These are phyloP conservation scores for Senecio squalidus DNA, from an alignment of 140 eudicot genomes.

Conservation along the genomic window DNA sequence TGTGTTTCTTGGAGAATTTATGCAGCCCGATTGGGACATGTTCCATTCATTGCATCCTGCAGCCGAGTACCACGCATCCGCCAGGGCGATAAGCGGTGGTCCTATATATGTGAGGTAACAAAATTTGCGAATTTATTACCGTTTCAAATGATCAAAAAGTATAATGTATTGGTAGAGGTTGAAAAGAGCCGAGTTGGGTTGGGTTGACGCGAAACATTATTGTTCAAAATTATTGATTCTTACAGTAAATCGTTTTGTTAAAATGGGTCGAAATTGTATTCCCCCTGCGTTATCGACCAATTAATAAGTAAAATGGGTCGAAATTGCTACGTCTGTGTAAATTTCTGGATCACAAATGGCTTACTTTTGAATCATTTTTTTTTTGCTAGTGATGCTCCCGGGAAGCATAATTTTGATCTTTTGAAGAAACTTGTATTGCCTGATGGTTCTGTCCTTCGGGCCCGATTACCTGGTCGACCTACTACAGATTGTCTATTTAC, in stretches of 20 bases:
- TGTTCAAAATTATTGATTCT: too few relatives aligned
- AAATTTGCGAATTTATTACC: too few relatives aligned
- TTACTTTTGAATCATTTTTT: slow-evolving; percentile 1
- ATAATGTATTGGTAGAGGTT: too few relatives aligned
- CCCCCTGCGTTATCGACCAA: too few relatives aligned
- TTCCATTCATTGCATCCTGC: slow-evolving; percentile 96
- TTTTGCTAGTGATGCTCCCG: slow-evolving; percentile 90
- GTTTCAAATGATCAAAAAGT: too few relatives aligned
- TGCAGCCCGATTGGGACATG: slow-evolving; percentile 99
- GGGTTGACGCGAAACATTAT: too few relatives aligned
- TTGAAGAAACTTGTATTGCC: slow-evolving; percentile 83
- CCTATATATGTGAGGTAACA: slow-evolving; percentile 85
- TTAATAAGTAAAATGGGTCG: too few relatives aligned
- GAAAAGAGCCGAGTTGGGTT: too few relatives aligned
- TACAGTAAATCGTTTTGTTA: too few relatives aligned
- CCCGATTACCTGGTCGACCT: slow-evolving; percentile 88
- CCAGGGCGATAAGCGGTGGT: slow-evolving; percentile 94
- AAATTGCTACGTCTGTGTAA: too few relatives aligned
- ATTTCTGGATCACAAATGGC: neutral
- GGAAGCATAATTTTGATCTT: slow-evolving; percentile 80
- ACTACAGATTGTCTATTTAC: slow-evolving; percentile 76
- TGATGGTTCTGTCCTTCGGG: slow-evolving; percentile 88
- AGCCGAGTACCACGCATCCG: slow-evolving; percentile 92
- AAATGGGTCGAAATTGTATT: too few relatives aligned
- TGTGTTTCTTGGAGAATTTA: slow-evolving; percentile 85